phyloP scores from a whole-genome alignment of 1,139 yeast species.

The Nematodospora anomalae region DNA sequence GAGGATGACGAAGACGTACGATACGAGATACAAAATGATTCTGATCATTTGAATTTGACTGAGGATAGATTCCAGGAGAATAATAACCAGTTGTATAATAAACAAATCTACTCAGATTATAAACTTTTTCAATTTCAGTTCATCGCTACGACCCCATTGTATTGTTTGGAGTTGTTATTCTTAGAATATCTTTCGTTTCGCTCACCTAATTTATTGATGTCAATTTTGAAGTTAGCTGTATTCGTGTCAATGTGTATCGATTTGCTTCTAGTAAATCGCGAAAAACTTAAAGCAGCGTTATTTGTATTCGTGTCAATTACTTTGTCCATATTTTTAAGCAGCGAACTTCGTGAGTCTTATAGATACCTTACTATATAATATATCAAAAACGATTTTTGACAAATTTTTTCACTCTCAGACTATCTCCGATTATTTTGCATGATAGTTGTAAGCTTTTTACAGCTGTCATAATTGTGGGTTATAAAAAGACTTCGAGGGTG shows the following conservation, averaged over 20 bases:
- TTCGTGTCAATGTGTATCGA: conserved; percentile 9
- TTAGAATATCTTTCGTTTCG: conserved; percentile 14
- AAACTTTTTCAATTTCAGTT: conserved; percentile 1
- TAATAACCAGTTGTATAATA: background rate
- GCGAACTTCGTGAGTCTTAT: conserved; percentile 5
- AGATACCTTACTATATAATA: background rate
- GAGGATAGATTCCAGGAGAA: conserved; percentile 9
- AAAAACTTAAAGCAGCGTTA: conserved; percentile 7
- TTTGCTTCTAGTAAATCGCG: conserved; percentile 4
- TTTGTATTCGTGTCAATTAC: conserved; percentile 11
- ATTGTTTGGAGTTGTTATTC: conserved; percentile 11
- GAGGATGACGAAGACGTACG: conserved; percentile 15
- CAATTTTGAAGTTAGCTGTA: conserved; percentile 9
- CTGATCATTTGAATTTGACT: conserved; percentile 14
- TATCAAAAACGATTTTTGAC: no score
- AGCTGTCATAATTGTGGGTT: no score
- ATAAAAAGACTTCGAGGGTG: no score
- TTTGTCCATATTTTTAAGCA: conserved; percentile 8
- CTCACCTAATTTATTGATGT: conserved; percentile 10
- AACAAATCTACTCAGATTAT: background rate
- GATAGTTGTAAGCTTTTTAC: background rate
- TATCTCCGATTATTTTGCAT: no score
- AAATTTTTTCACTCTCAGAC: no score
- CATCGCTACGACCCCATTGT: conserved; percentile 8
- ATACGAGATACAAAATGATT: conserved; percentile 10